phyloP scores from a whole-genome alignment of 1,139 yeast species.

The Blastobotrys petasosporus region DNA sequence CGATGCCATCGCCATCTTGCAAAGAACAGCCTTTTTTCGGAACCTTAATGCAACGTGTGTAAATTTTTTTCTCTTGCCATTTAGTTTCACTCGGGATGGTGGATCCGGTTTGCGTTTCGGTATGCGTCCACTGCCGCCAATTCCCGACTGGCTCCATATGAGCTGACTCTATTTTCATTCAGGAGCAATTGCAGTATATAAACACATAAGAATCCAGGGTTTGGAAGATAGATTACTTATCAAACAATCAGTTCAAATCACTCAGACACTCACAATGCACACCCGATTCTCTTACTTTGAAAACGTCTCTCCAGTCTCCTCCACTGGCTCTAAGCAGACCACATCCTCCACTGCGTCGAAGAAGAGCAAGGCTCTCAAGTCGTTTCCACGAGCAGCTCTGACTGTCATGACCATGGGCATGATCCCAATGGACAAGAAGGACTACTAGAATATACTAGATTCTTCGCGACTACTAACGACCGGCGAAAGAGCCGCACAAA shows the following conservation, averaged over 20 bases:
- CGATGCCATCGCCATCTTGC: no score
- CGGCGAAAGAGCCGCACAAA: not conserved
- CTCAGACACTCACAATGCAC: constrained; percentile 5
- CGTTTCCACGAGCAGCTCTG: constrained; percentile 7
- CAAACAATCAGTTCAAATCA: not conserved
- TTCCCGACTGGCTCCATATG: no score
- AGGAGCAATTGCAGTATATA: not conserved
- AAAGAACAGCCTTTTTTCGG: no score
- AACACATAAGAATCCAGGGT: not conserved
- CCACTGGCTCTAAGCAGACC: not conserved
- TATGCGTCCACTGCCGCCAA: no score
- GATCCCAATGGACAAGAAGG: constrained; percentile 9
- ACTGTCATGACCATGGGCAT: constrained; percentile 8
- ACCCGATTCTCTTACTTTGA: constrained; percentile 10
- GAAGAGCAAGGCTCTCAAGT: not conserved
- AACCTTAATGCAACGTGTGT: no score
- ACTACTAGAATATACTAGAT: constrained; percentile 2
- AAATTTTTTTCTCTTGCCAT: no score
- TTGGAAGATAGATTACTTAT: not conserved
- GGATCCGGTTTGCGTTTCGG: no score
- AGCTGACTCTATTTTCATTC: no score
- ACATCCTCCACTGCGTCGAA: not conserved
- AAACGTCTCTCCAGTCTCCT: constrained; percentile 10
- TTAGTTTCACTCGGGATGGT: no score
- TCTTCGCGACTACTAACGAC: not conserved